A percentile compares a stretch with the other conserved stretches of the same genome.
Evolutionary conservation across 2,329 filamentous ascomycete species (phyloP).

Genomic region (Plectosphaerella plurivora): DNA sequence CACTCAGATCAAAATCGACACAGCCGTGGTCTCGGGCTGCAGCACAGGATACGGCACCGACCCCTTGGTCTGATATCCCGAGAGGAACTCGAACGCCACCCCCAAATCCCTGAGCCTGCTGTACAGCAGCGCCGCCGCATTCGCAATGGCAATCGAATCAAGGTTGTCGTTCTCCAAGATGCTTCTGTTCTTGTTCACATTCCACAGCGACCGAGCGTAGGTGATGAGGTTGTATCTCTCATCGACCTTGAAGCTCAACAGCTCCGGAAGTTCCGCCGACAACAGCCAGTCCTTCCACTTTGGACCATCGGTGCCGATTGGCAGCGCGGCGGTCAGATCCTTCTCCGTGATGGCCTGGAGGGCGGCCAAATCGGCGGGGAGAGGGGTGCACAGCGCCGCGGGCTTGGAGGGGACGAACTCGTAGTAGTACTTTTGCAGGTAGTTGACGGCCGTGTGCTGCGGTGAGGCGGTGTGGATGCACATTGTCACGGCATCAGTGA

Average conservation of each 20-base stretch:
- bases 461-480: constrained; percentile 47
- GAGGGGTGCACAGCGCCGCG: constrained; percentile 26
- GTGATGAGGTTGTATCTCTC: constrained; percentile 32
- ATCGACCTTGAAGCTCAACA: constrained; percentile 37
- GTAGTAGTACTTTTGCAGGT: constrained; percentile 46
- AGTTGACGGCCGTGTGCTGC: constrained; percentile 46
- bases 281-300: constrained; percentile 35
- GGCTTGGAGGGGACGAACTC: constrained; percentile 41
- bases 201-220: constrained; percentile 32
- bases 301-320: constrained; percentile 27
- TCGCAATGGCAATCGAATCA: neutral
- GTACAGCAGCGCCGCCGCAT: constrained; percentile 19
- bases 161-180: constrained; percentile 15
- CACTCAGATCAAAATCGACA: constrained; percentile 21
- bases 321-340: constrained; percentile 33
- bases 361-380: constrained; percentile 22
- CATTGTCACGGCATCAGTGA: constrained; percentile 44
- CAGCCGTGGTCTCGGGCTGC: constrained; percentile 29
- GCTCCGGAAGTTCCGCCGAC: constrained; percentile 36
- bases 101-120: constrained; percentile 19
- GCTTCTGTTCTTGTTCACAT: constrained; percentile 16
- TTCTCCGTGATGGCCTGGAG: constrained; percentile 22
- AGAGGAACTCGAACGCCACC: constrained; percentile 20
- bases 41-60: constrained; percentile 30
- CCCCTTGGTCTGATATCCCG: constrained; percentile 23